phyloP scores from a whole-genome alignment of 495 filamentous ascomycete genomes.

The Extremus antarcticus region DNA sequence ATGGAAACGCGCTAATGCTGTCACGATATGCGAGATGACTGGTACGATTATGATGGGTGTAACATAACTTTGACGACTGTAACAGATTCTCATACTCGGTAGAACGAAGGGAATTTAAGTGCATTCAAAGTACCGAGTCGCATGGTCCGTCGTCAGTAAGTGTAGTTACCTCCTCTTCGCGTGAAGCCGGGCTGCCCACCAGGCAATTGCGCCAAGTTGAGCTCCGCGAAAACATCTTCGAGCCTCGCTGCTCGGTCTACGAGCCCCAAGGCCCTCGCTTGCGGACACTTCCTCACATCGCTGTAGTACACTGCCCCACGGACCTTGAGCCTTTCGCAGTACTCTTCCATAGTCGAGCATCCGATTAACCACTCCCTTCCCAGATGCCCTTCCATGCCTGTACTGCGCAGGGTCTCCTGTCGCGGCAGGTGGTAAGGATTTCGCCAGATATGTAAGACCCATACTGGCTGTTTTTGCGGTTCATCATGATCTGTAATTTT shows the following conservation, averaged over 20 bases:
- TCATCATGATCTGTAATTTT: not conserved
- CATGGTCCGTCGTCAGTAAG: too few relatives aligned
- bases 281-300: not conserved
- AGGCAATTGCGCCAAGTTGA: too few relatives aligned
- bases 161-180: too few relatives aligned
- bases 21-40: too few relatives aligned
- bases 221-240: too few relatives aligned
- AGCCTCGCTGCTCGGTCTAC: not conserved
- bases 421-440: not conserved
- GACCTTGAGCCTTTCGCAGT: not conserved
- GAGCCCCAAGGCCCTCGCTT: not conserved
- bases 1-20: too few relatives aligned
- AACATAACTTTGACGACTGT: too few relatives aligned
- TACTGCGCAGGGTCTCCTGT: not conserved
- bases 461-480: not conserved
- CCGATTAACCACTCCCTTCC: not conserved
- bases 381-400: not conserved
- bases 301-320: not conserved
- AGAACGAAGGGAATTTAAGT: too few relatives aligned
- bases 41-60: too few relatives aligned
- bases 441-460: not conserved
- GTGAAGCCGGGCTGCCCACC: too few relatives aligned
- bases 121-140: too few relatives aligned
- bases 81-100: too few relatives aligned
- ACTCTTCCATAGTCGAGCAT: not conserved